These are phyloP conservation scores for Trametes versicolor DNA, from an alignment of 1,284 basidiomycete genomes.

Conservation along the genomic window DNA sequence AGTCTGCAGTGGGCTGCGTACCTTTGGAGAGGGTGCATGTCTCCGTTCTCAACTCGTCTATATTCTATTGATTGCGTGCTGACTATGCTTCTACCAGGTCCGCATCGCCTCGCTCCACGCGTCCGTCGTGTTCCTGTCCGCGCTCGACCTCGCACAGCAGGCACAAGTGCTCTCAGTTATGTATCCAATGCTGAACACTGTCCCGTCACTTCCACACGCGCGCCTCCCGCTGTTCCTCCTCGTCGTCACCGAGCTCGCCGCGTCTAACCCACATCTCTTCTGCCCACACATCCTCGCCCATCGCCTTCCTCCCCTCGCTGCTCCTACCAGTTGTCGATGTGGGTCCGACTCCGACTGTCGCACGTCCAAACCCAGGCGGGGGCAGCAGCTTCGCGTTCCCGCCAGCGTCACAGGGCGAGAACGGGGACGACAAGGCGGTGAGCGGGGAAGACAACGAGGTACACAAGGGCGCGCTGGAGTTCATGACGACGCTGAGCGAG, in stretches of 20 bases:
- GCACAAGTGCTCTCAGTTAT: constrained; percentile 65
- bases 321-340: constrained; percentile 71
- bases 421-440: constrained; percentile 41
- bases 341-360: constrained; percentile 79
- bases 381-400: constrained; percentile 63
- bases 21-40: no score
- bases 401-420: constrained; percentile 40
- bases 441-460: constrained; percentile 65
- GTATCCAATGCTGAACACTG: constrained; percentile 74
- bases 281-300: constrained; percentile 65
- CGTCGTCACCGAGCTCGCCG: constrained; percentile 77
- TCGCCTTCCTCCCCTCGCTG: constrained; percentile 72
- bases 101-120: constrained; percentile 70
- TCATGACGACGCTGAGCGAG: constrained; percentile 81
- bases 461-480: constrained; percentile 72
- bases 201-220: constrained; percentile 61
- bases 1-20: no score
- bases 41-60: no score
- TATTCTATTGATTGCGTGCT: no score
- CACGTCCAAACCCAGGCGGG: constrained; percentile 65
- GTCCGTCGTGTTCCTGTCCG: constrained; percentile 68
- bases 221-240: constrained; percentile 72
- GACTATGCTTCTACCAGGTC: constrained; percentile 49
- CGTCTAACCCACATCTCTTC: constrained; percentile 73
- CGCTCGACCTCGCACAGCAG: constrained; percentile 64